These are phyloP conservation scores for Phlyctochytrium arcticum DNA, from an alignment of 192 early-diverging fungal genomes.

Conservation along the genomic window DNA sequence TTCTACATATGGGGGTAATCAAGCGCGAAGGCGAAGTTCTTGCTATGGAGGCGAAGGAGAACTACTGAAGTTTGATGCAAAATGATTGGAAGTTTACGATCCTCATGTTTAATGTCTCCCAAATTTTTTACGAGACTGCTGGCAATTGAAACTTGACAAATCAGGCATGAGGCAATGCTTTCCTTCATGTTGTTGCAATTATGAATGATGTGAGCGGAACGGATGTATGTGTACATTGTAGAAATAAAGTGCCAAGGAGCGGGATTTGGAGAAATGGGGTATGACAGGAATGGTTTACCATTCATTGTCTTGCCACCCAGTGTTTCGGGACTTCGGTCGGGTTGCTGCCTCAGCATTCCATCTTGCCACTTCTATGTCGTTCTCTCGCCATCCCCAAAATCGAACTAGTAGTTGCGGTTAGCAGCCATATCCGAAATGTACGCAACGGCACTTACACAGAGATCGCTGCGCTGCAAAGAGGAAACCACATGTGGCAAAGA, in stretches of 20 bases:
- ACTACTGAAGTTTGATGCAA: conserved; percentile 31
- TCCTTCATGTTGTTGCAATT: too few species aligned
- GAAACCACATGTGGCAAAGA: conserved; percentile 67
- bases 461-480: conserved; percentile 68
- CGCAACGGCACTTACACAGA: conserved; percentile 57
- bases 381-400: conserved; percentile 92
- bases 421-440: not conserved
- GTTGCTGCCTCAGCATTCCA: conserved; percentile 34
- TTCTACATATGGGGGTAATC: conserved; percentile 77
- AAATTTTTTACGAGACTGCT: too few species aligned
- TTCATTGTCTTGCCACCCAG: conserved; percentile 29
- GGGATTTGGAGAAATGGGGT: too few species aligned
- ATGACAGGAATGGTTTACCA: too few species aligned
- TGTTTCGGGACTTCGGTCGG: conserved; percentile 19
- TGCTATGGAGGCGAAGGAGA: conserved; percentile 47
- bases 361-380: conserved; percentile 67
- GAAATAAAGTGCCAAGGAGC: too few species aligned
- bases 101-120: too few species aligned
- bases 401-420: conserved; percentile 53
- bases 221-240: too few species aligned
- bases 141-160: too few species aligned
- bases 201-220: too few species aligned
- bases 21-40: conserved; percentile 49
- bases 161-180: too few species aligned
- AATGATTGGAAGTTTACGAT: too few species aligned